Base-by-base conservation (phyloP, 495 filamentous ascomycete species). In the Neurospora discreta region DNA sequence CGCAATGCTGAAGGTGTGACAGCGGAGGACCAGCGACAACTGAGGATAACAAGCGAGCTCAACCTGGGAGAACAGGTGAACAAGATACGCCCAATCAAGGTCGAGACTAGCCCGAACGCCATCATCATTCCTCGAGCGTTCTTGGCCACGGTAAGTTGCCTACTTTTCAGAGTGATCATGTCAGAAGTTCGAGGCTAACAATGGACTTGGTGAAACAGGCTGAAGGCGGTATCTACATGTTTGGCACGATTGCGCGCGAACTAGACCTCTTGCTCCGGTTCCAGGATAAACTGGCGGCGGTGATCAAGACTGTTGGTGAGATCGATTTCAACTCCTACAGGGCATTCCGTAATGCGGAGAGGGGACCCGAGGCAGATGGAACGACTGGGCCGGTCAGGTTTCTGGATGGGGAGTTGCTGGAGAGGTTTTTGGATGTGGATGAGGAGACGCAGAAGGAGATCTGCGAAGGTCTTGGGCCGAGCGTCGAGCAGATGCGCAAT, bases 61-160 rank as follows among this genome's bases (percentile, higher is more conserved):
- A 88, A 89, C 41, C 78, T 99, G 30, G 94, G 95, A 2, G 95
- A 98, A 78, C 91, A 93, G 89, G 93, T 98, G 44, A 98, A 98
- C 74, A 86, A 88, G 36, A 97, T 99, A 41, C 80, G 80, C 20
- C 74, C 72, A 41, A 78, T 88, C 38, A 81, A 84, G n/a, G 88
- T 94, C 26, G 84, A 87, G 40, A 84, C 87, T 5, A 84, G 84
- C 15, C 79, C 83, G 11, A 87, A 82, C 74, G 89, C 91, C 5
- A 85, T 89, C 23, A 87, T 97, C 33, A 82, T 90, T 11, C 96
- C 95, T 0, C 89, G 87, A 76, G 95, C 95, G 38, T 97, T 98
- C 79, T 77, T 98, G 72, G 94, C 89, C 69, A 98, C 95, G 72
- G 95, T 96, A 87, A 80, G 89, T 84, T 65, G 44, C 23, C 71